phyloP scores from a whole-genome alignment of 169 alveolate genomes.

The Besnoitia besnoiti region DNA sequence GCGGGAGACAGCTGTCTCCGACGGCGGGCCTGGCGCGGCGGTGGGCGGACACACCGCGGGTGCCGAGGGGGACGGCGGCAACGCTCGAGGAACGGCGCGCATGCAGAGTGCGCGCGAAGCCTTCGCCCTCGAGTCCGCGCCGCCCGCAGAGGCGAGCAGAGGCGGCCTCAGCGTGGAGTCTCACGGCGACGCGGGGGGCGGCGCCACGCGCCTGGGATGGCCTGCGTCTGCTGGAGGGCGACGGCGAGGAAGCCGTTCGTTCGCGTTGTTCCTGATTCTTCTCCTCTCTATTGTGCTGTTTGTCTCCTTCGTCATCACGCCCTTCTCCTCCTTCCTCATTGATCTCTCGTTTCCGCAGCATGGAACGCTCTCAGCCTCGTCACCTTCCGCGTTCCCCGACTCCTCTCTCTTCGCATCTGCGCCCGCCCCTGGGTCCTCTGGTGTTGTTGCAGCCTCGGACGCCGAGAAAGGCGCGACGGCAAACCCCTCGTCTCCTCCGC shows the following conservation, averaged over 20 bases:
- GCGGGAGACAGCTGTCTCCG: neutral
- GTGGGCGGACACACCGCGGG: neutral
- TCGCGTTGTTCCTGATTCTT: neutral
- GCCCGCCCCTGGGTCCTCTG: neutral
- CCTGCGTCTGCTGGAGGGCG: neutral
- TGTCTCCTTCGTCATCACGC: slow-evolving; percentile 1
- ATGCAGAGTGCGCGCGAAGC: too few relatives aligned
- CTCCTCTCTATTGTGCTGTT: slow-evolving; percentile 17
- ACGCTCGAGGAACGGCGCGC: neutral
- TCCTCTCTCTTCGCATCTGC: neutral
- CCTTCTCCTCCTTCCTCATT: slow-evolving; percentile 22
- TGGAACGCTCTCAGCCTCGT: too few relatives aligned
- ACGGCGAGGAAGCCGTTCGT: neutral
- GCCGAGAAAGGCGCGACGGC: neutral
- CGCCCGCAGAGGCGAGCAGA: too few relatives aligned
- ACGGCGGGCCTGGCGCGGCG: neutral
- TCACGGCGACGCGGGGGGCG: too few relatives aligned
- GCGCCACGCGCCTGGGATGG: too few relatives aligned
- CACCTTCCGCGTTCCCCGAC: neutral
- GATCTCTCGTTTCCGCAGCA: slow-evolving; percentile 3
- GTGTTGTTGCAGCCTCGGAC: neutral
- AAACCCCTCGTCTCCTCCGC: neutral
- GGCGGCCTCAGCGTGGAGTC: too few relatives aligned
- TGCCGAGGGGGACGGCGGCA: neutral
- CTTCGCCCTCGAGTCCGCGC: too few relatives aligned